Evolutionary conservation across 2,329 filamentous ascomycete species (phyloP), one percentile per base, ranked within the genome.

Genomic region (Alternaria viburni): DNA sequence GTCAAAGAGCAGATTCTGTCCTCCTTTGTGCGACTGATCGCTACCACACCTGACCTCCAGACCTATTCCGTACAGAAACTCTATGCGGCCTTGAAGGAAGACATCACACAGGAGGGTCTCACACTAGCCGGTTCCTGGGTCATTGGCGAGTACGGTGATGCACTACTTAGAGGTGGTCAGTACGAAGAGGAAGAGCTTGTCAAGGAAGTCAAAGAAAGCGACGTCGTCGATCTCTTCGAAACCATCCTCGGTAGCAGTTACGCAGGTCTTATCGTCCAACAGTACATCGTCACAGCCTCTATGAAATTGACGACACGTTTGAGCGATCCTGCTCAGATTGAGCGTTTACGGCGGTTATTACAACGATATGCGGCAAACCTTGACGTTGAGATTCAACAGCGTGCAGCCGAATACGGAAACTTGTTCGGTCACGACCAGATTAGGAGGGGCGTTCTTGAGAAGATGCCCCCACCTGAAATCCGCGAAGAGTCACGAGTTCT

Each of bases 1-100:
- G 94, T 99, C 70, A 98, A 97, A 80, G 96, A 99, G 79, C 96
- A 96, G 72, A 99, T 99, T 64, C 82, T 99, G 61, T 97, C 96
- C 0, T 98, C 96, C 0, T 98, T 99, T 77, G 91, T 99, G 64
- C 91, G 96, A 52, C 88, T 99, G 3, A 95, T 99, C 68, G 96
- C 96, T 13, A 98, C 95, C 0, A 97, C 93, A 0, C 90, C 94
- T 0, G 96, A 99, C 72, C 85, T 98, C 43, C 96, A 99, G 80
- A 97, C 94, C 0, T 99, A 99, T 77, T 94, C 93, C 1, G 95
- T 95, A 5, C 96, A 97, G 77, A 99, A 98, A 80, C 85, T 99
- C 7, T 99, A 97, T 79, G 86, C 90, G 19, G 92, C 91, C 65
- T 83, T 99, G 59, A 97, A 96, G 80, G 96, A 97, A 69, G 96